These are phyloP conservation scores for Trichosporon sp. DNA, from an alignment of 1,284 basidiomycete species.

Conservation along the genomic window DNA sequence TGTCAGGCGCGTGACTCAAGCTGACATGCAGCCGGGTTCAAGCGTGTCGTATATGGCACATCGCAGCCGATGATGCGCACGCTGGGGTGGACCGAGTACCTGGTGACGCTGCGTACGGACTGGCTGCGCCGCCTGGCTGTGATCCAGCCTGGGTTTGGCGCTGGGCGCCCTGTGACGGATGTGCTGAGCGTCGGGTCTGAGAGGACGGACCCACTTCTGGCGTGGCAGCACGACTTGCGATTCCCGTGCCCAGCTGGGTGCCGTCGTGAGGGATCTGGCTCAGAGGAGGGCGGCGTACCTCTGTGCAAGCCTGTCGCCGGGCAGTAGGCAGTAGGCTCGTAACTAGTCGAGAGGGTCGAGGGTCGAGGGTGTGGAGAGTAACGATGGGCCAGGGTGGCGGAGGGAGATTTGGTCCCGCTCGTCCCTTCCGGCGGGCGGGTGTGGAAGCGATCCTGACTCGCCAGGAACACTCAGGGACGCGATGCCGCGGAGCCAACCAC, in stretches of 20 bases:
- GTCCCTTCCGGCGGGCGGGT: not conserved
- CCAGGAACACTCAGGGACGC: not conserved
- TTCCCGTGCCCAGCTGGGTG: not conserved
- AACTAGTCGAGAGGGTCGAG: too few species aligned
- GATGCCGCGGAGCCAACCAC: not conserved
- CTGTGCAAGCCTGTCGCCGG: not conserved
- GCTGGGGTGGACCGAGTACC: constrained; percentile 9
- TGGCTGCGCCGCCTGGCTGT: constrained; percentile 2
- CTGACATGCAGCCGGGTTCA: constrained; percentile 6
- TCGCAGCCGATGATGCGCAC: not conserved
- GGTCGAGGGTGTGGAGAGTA: not conserved
- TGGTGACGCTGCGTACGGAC: not conserved
- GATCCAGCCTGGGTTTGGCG: constrained; percentile 6
- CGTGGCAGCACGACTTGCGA: not conserved
- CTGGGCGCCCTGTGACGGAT: not conserved
- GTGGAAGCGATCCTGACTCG: not conserved
- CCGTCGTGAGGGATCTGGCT: not conserved
- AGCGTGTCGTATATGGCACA: constrained; percentile 3
- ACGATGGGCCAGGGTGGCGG: not conserved
- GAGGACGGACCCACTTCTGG: not conserved
- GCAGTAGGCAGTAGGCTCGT: not conserved
- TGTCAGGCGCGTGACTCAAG: not conserved
- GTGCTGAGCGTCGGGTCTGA: not conserved
- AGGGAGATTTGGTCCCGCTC: not conserved
- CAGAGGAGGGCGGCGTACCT: not conserved